A percentile compares a stretch with the other conserved stretches of the same genome.
Evolutionary conservation across 2,329 filamentous ascomycete genomes (phyloP).

Genomic region (Lecanicillium sp.): DNA sequence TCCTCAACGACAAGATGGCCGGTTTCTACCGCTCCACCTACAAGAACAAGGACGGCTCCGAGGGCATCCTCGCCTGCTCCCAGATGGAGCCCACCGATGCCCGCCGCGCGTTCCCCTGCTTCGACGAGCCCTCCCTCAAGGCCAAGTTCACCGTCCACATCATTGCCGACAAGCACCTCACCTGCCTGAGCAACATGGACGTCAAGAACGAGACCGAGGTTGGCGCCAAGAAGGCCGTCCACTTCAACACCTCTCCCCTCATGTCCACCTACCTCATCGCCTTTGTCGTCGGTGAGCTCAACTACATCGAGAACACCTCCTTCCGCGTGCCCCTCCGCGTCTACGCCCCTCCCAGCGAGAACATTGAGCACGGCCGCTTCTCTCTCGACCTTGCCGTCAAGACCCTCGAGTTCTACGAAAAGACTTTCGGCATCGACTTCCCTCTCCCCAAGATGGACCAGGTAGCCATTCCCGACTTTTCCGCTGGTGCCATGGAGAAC

Average conservation of each 20-base stretch:
- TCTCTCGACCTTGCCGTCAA: constrained; percentile 83
- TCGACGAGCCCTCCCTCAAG: constrained; percentile 92
- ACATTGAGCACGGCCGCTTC: constrained; percentile 88
- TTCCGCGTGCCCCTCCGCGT: constrained; percentile 91
- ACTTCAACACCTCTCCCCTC: constrained; percentile 82
- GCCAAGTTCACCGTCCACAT: constrained; percentile 87
- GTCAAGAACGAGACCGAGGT: constrained; percentile 73
- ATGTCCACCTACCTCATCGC: constrained; percentile 97
- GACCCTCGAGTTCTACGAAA: constrained; percentile 91
- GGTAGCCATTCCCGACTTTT: constrained; percentile 93
- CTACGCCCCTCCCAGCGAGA: constrained; percentile 84
- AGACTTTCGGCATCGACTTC: constrained; percentile 83
- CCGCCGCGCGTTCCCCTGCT: constrained; percentile 87
- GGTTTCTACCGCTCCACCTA: constrained; percentile 96
- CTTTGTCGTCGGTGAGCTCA: constrained; percentile 89
- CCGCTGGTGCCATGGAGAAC: constrained; percentile 96
- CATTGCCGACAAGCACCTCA: constrained; percentile 82
- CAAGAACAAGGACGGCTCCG: constrained; percentile 72
- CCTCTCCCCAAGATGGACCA: constrained; percentile 45
- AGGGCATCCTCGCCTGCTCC: constrained; percentile 78
- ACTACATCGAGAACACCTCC: constrained; percentile 84
- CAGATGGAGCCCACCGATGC: constrained; percentile 98
- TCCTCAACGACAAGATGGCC: constrained; percentile 90
- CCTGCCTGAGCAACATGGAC: constrained; percentile 96
- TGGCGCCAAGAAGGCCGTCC: constrained; percentile 71